Evolutionary conservation across 2,329 filamentous ascomycete species (phyloP).

Genomic region (Botrytis galanthina): DNA sequence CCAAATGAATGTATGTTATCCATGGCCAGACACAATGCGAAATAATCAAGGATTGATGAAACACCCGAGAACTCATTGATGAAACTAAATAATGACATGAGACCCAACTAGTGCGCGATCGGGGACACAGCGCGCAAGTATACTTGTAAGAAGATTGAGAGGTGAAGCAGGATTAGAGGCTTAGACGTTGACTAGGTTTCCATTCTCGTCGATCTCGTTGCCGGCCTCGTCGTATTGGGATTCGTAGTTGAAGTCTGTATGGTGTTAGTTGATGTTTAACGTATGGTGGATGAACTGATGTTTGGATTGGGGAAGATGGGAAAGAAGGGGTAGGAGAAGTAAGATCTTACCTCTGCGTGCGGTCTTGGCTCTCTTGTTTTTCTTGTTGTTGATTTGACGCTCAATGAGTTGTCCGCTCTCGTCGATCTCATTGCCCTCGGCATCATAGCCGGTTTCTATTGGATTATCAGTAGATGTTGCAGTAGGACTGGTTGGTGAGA

Average conservation of each 20-base stretch:
- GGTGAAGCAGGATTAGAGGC: background rate
- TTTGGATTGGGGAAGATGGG: background rate
- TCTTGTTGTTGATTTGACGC: background rate
- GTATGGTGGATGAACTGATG: accelerated
- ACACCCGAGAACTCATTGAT: background rate
- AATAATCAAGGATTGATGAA: background rate
- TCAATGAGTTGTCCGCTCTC: background rate
- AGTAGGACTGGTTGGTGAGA: no score
- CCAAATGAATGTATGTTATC: background rate
- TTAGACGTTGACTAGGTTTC: background rate
- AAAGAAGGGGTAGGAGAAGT: background rate
- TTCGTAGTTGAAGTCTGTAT: background rate
- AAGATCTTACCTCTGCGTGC: background rate
- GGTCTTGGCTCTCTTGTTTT: background rate
- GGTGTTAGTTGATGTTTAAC: background rate
- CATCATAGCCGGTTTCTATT: no score
- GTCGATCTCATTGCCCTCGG: background rate
- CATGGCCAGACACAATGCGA: background rate
- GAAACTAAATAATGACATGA: background rate
- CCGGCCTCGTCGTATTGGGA: constrained; percentile 9
- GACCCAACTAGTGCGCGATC: background rate
- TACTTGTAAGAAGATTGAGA: background rate
- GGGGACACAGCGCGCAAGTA: background rate
- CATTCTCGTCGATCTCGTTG: constrained; percentile 12
- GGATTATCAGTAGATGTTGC: no score